phyloP scores from a whole-genome alignment of 441 rosid species.

The Erodium moschatum region DNA sequence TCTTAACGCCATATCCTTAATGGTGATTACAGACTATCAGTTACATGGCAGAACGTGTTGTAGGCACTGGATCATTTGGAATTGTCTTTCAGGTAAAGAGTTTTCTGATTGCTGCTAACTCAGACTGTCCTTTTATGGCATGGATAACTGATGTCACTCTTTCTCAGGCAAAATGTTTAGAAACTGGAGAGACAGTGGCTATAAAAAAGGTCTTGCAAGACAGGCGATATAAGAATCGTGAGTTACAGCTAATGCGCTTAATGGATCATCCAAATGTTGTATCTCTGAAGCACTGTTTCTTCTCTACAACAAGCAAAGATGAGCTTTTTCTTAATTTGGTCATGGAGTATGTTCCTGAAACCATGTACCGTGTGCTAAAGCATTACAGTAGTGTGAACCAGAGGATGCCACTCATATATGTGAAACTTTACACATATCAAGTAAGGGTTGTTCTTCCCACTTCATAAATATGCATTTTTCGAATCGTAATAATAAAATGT shows the following conservation, averaged over 20 bases:
- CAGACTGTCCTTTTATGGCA: not conserved
- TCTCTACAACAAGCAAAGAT: constrained; percentile 77
- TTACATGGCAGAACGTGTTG: constrained; percentile 96
- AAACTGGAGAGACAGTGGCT: constrained; percentile 64
- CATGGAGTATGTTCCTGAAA: constrained; percentile 93
- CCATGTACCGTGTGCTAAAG: constrained; percentile 71
- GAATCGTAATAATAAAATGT: not conserved
- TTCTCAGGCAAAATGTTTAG: constrained; percentile 81
- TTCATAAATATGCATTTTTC: not conserved
- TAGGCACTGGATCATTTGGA: constrained; percentile 94
- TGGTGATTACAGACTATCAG: constrained; percentile 58
- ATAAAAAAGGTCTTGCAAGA: too few relatives aligned
- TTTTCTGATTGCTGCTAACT: constrained; percentile 9
- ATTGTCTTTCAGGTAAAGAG: constrained; percentile 68
- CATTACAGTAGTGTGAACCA: constrained; percentile 80
- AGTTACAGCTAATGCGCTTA: constrained; percentile 82
- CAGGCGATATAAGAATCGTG: constrained; percentile 84
- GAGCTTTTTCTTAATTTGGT: constrained; percentile 92
- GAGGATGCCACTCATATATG: constrained; percentile 18
- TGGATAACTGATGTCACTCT: constrained; percentile 13
- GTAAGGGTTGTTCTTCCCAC: constrained; percentile 27
- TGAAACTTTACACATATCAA: constrained; percentile 89
- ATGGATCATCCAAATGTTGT: constrained; percentile 94
- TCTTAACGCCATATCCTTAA: not conserved
- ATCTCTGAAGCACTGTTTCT: constrained; percentile 89